These are phyloP conservation scores for Withania somnifera DNA, from an alignment of 305 asterid species.

Conservation along the genomic window DNA sequence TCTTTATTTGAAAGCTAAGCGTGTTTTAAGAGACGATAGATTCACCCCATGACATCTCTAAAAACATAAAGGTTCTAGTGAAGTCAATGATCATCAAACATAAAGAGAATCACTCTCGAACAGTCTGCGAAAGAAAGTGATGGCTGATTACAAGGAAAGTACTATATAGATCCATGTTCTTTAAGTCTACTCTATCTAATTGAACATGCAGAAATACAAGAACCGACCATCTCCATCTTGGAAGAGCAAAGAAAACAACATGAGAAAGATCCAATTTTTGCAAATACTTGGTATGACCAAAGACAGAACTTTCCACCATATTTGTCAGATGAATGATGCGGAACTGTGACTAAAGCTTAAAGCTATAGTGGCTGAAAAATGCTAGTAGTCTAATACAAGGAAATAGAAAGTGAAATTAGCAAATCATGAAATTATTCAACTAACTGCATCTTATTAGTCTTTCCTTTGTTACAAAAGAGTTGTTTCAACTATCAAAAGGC, in stretches of 20 bases:
- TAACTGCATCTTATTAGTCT: not conserved
- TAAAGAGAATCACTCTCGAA: not conserved
- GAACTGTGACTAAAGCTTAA: not conserved
- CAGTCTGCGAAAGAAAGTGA: not conserved
- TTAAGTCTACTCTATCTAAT: not conserved
- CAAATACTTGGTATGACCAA: not conserved
- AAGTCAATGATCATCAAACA: not conserved
- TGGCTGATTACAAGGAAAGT: not conserved
- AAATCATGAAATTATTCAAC: not conserved
- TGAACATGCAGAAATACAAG: not conserved
- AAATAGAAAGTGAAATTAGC: not conserved
- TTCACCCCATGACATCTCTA: too few relatives aligned
- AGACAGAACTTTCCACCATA: not conserved
- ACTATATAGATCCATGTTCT: not conserved
- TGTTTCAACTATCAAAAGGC: not conserved
- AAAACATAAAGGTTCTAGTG: not conserved
- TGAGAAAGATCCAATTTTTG: not conserved
- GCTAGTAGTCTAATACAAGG: not conserved
- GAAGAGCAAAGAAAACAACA: not conserved
- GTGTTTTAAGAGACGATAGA: too few relatives aligned
- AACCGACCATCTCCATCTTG: not conserved
- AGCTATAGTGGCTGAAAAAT: not conserved
- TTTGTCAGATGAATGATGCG: not conserved
- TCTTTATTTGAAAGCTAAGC: too few relatives aligned
- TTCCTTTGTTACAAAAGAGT: not conserved